phyloP scores from a whole-genome alignment of 768 basidiomycete species.

The Agrocybe pediades region DNA sequence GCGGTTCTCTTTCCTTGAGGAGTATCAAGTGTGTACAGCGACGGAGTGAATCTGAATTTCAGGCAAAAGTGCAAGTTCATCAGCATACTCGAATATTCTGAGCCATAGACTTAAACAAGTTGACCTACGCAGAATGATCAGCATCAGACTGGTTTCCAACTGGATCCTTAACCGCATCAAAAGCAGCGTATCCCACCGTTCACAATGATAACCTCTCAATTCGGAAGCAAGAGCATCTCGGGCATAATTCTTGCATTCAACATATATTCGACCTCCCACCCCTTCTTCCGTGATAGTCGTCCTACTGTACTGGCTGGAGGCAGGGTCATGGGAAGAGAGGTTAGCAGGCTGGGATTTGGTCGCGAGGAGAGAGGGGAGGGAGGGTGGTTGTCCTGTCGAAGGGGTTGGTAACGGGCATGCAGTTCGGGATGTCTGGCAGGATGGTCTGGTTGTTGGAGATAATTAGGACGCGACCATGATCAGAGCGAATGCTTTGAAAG shows the following conservation, averaged over 20 bases:
- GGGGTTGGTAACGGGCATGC: conserved; percentile 42
- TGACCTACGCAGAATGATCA: conserved; percentile 28
- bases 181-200: conserved; percentile 50
- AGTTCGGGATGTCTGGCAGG: conserved; percentile 46
- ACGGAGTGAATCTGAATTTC: conserved; percentile 34
- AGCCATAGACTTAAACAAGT: too few relatives aligned
- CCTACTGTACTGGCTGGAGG: conserved; percentile 41
- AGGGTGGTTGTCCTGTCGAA: conserved; percentile 40
- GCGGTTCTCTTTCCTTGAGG: conserved; percentile 49
- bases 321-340: conserved; percentile 35
- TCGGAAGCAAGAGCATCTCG: conserved; percentile 40
- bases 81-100: neutral
- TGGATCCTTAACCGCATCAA: too few relatives aligned
- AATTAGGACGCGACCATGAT: conserved; percentile 39
- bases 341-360: conserved; percentile 49
- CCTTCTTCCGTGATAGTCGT: conserved; percentile 40
- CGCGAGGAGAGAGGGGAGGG: conserved; percentile 36
- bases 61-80: neutral
- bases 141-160: too few relatives aligned
- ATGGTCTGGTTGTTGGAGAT: conserved; percentile 43
- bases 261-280: conserved; percentile 49
- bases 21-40: conserved; percentile 48
- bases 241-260: conserved; percentile 39
- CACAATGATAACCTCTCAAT: conserved; percentile 44
- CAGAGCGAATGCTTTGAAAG: conserved; percentile 30